These are phyloP conservation scores for Antarctomyces pellizariae DNA, from an alignment of 495 filamentous ascomycete species.

Conservation along the genomic window DNA sequence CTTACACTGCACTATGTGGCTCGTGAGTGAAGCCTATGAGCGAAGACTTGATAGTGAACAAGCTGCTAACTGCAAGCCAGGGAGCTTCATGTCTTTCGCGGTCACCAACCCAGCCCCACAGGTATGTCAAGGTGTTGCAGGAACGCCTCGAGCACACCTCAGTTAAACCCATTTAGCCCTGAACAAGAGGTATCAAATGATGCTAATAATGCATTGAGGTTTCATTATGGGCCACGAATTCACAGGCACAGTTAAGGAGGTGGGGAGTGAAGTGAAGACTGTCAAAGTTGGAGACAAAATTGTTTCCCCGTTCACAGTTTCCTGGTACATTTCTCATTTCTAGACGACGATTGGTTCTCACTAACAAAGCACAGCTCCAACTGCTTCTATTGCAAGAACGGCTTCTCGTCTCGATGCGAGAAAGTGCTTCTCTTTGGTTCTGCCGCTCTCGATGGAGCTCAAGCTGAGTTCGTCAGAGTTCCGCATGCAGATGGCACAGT, in stretches of 20 bases:
- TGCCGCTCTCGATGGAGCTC: constrained; percentile 52
- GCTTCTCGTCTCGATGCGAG: constrained; percentile 65
- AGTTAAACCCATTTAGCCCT: too few relatives aligned
- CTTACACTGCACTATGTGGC: constrained; percentile 72
- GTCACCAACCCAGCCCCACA: constrained; percentile 39
- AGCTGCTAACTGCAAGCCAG: constrained; percentile 18
- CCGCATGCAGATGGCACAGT: constrained; percentile 69
- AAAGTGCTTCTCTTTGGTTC: constrained; percentile 55
- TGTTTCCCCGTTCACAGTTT: constrained; percentile 67
- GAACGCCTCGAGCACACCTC: too few relatives aligned
- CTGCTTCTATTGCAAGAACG: constrained; percentile 80
- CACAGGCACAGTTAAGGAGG: constrained; percentile 46
- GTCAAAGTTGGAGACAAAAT: constrained; percentile 57
- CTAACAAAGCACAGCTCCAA: constrained; percentile 40
- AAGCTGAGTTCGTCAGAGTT: constrained; percentile 78
- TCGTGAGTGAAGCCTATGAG: constrained; percentile 33
- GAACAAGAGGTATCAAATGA: too few relatives aligned
- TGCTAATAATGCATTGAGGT: constrained; percentile 5
- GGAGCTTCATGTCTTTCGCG: constrained; percentile 79
- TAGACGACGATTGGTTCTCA: constrained; percentile 4
- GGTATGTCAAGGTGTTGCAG: constrained; percentile 24
- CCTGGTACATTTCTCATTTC: constrained; percentile 38
- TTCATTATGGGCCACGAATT: constrained; percentile 58
- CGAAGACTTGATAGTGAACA: constrained; percentile 1
- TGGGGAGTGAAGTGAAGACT: constrained; percentile 41